Evolutionary conservation across 169 alveolate genomes (phyloP), one percentile per base, ranked within the genome.

Genomic region (Plasmodium cynomolgi): DNA sequence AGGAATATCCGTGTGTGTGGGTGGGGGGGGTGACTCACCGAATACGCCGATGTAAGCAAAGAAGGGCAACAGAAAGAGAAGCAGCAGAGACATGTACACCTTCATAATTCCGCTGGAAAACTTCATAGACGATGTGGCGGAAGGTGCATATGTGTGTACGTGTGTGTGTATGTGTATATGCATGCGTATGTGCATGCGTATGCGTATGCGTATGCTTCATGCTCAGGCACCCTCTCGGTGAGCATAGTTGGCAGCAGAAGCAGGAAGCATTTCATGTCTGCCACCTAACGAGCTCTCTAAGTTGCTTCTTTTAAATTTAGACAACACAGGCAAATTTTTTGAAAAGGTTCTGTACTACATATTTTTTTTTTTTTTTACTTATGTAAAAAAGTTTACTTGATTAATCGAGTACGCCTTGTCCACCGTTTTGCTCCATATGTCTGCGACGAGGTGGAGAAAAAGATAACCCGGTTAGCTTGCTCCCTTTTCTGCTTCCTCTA

Each of bases 381-480:
- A 37, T 26, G 31, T 84, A 39, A 84, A 68, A 39, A 37, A 37
- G 31, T 8, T 62, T 79, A 88, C 94, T 80, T 88, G 94, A 62
- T 88, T 88, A 58, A 88, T 88, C 71, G 94, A 79, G 77, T 88
- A 88, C 17, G 90, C 94, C 39, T 79, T 80, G 68, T 88, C 94
- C 37, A 88, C 81, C n/a, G 94, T 88, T 80, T 79, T 88, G 23
- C 83, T 77, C 88, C 86, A 77, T 79, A 88, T 88, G 50, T 88
- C 94, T 88, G 71, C 39, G 39, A 50, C 20, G 31, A 17, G 31
- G 29, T 41, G n/a, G 17, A 44, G 44, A n/a, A 31, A 23, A 47
- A 58, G 41, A 20, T 58, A 34, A 20, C 47, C 50, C 56, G n/a
- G 26, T 62, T 62, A 68, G 23, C 13, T n/a, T 0, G 11, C 26